A percentile compares a stretch with the other conserved stretches of the same genome.
Evolutionary conservation across 1,139 yeast species (phyloP).

Genomic region (Blastobotrys petasosporus): DNA sequence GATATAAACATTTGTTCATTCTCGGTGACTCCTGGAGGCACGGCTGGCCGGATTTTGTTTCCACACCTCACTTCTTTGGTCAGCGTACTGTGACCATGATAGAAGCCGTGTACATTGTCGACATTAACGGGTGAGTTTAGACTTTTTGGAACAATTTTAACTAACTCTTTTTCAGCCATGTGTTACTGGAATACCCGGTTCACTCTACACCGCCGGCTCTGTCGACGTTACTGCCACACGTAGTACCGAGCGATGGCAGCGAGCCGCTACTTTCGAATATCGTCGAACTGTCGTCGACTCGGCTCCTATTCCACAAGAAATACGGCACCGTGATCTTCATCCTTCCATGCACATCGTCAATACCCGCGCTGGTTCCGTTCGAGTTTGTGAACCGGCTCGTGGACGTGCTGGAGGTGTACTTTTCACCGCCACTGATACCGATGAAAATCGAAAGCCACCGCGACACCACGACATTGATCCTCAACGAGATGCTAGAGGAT

Average conservation of each 20-base stretch:
- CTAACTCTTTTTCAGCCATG: conserved; percentile 35
- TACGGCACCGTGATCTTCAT: conserved; percentile 29
- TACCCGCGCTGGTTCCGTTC: conserved; percentile 46
- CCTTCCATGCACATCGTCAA: conserved; percentile 30
- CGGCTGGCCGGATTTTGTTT: not conserved
- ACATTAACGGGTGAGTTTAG: conserved; percentile 43
- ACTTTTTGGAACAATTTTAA: not conserved
- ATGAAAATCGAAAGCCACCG: conserved; percentile 57
- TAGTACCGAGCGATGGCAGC: conserved; percentile 19
- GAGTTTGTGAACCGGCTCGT: conserved; percentile 50
- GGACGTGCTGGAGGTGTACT: conserved; percentile 50
- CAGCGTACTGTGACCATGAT: conserved; percentile 33
- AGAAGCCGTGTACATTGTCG: conserved; percentile 63
- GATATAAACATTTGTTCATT: too few species aligned
- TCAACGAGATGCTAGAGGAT: conserved; percentile 63
- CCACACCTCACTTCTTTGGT: not conserved
- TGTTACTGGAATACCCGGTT: conserved; percentile 54
- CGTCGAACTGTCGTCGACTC: conserved; percentile 30
- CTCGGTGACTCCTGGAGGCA: not conserved
- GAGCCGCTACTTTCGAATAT: conserved; percentile 3
- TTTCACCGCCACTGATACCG: conserved; percentile 52
- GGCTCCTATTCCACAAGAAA: conserved; percentile 30
- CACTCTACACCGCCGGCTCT: conserved; percentile 48
- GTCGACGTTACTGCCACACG: conserved; percentile 37
- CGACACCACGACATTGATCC: conserved; percentile 55